Percentiles rank a stretch among this genome's conserved stretches.
Conservation (phyloP, 768 basidiomycete species). For the Gloeostereum incarnatum region DNA sequence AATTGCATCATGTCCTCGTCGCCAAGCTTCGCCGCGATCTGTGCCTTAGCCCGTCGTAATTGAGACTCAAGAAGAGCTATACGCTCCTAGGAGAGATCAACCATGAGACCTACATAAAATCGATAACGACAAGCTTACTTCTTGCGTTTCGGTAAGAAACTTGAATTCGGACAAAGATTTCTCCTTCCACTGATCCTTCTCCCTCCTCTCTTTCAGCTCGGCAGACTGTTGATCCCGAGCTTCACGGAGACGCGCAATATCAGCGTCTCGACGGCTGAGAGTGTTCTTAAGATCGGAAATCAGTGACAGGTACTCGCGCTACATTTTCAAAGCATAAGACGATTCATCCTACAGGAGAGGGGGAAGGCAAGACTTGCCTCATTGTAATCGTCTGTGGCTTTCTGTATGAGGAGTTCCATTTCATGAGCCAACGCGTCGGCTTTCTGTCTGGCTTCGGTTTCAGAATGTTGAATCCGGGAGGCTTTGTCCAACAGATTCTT, state of each 20-base stretch:
- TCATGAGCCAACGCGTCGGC: conserved; percentile 22
- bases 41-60: conserved; percentile 59
- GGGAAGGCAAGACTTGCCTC: background rate
- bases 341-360: background rate
- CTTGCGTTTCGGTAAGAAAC: conserved; percentile 52
- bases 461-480: conserved; percentile 32
- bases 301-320: conserved; percentile 34
- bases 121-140: conserved; percentile 21
- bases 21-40: conserved; percentile 65
- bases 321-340: conserved; percentile 14
- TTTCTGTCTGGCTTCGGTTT: conserved; percentile 23
- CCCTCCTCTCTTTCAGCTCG: conserved; percentile 61
- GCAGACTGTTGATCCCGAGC: conserved; percentile 58
- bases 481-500: conserved; percentile 47
- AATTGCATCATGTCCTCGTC: conserved; percentile 68
- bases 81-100: too few relatives aligned
- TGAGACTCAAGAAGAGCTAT: conserved; percentile 67
- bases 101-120: conserved; percentile 7
- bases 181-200: conserved; percentile 49
- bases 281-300: conserved; percentile 56
- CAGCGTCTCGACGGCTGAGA: conserved; percentile 55
- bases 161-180: conserved; percentile 58
- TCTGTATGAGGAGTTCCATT: conserved; percentile 16
- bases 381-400: background rate
- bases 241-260: conserved; percentile 60